These are phyloP conservation scores for Glutinoglossum americanum DNA, from an alignment of 495 filamentous ascomycete species.

Conservation along the genomic window DNA sequence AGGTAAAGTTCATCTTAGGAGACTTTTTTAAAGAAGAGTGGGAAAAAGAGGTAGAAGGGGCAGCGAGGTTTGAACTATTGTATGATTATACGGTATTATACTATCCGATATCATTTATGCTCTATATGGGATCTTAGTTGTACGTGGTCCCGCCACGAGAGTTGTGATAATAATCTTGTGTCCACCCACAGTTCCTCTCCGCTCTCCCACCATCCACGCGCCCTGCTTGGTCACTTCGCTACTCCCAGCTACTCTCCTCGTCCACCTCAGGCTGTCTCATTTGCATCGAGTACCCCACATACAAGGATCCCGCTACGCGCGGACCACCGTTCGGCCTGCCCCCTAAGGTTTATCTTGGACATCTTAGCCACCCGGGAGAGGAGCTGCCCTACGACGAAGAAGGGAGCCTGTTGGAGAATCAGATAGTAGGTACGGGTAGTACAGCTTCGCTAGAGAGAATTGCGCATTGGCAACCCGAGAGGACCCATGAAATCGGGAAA, in stretches of 20 bases:
- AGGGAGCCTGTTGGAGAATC: slow-evolving; percentile 27
- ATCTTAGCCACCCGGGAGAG: slow-evolving; percentile 42
- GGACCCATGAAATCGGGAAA: slow-evolving; percentile 45
- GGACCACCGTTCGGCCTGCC: slow-evolving; percentile 53
- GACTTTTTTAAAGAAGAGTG: slow-evolving; percentile 58
- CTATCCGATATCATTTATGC: neutral
- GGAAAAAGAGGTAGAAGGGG: slow-evolving; percentile 23
- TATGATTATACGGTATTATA: slow-evolving; percentile 57
- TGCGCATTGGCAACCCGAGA: slow-evolving; percentile 39
- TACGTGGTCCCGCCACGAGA: neutral
- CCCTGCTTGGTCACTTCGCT: slow-evolving; percentile 45
- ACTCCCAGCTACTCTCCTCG: slow-evolving; percentile 38
- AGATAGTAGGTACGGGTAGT: slow-evolving; percentile 17
- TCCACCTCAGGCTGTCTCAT: slow-evolving; percentile 32
- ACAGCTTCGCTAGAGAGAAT: slow-evolving; percentile 32
- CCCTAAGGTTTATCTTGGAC: slow-evolving; percentile 39
- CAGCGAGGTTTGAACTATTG: slow-evolving; percentile 46
- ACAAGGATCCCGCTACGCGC: slow-evolving; percentile 34
- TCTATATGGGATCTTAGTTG: slow-evolving; percentile 3
- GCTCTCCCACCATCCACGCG: slow-evolving; percentile 45
- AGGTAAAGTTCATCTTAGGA: slow-evolving; percentile 35
- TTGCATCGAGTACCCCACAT: slow-evolving; percentile 63
- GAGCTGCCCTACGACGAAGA: slow-evolving; percentile 38
- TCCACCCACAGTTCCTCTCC: slow-evolving; percentile 43
- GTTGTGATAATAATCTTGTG: neutral